Conservation (phyloP, 1,139 yeast species). For the Maudiozyma humilis region DNA sequence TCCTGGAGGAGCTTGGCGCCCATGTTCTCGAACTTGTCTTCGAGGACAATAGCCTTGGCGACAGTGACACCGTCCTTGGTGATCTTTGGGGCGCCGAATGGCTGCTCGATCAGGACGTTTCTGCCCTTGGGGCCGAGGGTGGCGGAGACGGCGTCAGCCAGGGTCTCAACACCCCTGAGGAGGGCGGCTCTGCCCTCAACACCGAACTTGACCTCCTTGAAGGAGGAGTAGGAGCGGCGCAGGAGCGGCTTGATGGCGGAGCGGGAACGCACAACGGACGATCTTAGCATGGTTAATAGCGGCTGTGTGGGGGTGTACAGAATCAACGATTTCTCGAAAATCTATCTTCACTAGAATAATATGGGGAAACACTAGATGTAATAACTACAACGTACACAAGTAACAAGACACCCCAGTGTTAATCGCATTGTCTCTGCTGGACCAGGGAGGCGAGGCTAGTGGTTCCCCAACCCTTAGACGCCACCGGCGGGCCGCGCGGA, state of each 20-base stretch:
- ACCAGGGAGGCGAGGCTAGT: too few relatives aligned
- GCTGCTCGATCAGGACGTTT: conserved; percentile 94
- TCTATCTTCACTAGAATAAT: not conserved
- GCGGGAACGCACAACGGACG: conserved; percentile 22
- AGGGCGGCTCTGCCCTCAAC: conserved; percentile 98
- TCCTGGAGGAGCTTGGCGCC: conserved; percentile 96
- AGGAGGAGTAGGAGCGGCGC: conserved; percentile 44
- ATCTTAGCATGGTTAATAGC: conserved; percentile 20
- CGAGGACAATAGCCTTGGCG: conserved; percentile 76
- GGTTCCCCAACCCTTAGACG: too few relatives aligned
- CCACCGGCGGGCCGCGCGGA: too few relatives aligned
- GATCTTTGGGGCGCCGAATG: conserved; percentile 95
- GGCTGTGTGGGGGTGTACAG: not conserved
- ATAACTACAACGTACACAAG: too few relatives aligned
- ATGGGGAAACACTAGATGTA: too few relatives aligned
- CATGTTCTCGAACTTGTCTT: conserved; percentile 87
- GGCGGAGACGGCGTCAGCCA: conserved; percentile 95
- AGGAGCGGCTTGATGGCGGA: conserved; percentile 11
- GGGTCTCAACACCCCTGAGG: conserved; percentile 88
- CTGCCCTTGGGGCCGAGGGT: conserved; percentile 98
- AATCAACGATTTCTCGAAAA: not conserved
- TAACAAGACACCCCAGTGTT: too few relatives aligned
- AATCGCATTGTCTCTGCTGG: too few relatives aligned
- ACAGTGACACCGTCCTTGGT: conserved; percentile 99
- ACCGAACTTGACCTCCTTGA: conserved; percentile 95